These are phyloP conservation scores for Venturia pyrina DNA, from an alignment of 2,329 filamentous ascomycete species.

Conservation along the genomic window DNA sequence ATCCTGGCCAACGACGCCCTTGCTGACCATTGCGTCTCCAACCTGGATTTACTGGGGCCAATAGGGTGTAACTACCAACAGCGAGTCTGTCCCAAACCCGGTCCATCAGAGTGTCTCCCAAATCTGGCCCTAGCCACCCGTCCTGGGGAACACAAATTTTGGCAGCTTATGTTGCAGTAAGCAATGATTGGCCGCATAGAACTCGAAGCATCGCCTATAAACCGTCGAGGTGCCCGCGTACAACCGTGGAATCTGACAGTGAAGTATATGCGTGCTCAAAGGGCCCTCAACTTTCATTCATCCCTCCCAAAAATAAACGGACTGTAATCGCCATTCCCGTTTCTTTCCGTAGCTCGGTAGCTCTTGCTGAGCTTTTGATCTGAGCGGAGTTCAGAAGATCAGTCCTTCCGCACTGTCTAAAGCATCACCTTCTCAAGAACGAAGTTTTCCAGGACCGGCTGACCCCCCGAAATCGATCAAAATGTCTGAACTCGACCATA, in stretches of 20 bases:
- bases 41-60: background rate
- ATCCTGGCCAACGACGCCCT: background rate
- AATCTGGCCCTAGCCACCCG: background rate
- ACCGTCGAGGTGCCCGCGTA: background rate
- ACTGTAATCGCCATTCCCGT: background rate
- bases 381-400: background rate
- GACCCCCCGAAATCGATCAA: background rate
- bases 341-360: background rate
- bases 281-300: background rate
- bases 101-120: background rate
- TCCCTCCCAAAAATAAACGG: background rate
- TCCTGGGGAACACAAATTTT: background rate
- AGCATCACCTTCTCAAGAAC: background rate
- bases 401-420: background rate
- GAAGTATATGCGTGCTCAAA: background rate
- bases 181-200: background rate
- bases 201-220: background rate
- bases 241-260: background rate
- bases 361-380: background rate
- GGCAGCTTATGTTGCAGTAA: background rate
- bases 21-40: background rate
- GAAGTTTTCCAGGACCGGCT: background rate
- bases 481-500: background rate
- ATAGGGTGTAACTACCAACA: background rate
- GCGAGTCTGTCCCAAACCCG: background rate